Evolutionary conservation across 441 rosid genomes (phyloP).

Genomic region (Adansonia rubrostipa): DNA sequence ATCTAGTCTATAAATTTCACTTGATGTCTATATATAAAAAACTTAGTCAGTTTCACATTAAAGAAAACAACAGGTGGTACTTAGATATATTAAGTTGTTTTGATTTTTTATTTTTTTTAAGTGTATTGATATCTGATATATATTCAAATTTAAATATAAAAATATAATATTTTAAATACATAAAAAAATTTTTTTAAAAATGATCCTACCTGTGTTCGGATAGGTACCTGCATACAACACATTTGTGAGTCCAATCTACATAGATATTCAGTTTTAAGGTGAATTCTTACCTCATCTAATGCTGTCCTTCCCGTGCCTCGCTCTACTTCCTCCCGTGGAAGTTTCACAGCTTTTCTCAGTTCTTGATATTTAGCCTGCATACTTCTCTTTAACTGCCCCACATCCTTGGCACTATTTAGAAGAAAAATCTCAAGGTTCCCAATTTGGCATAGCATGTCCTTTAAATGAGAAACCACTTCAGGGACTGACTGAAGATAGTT

Average conservation of each 20-base stretch:
- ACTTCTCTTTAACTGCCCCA: conserved; percentile 22
- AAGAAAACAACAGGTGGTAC: background rate
- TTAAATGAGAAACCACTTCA: conserved; percentile 32
- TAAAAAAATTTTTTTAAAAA: background rate
- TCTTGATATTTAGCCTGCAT: conserved; percentile 22
- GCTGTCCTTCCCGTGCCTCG: conserved; percentile 22
- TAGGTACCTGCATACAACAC: background rate
- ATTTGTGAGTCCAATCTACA: background rate
- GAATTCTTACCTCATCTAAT: conserved; percentile 30
- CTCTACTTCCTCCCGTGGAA: conserved; percentile 31
- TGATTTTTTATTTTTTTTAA: no score
- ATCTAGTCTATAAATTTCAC: background rate
- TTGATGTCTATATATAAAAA: background rate
- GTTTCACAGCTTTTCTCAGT: conserved; percentile 35
- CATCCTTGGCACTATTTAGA: conserved; percentile 23
- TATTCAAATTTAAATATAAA: no score
- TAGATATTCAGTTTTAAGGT: background rate
- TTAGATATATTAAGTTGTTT: background rate
- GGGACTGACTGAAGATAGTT: conserved; percentile 24
- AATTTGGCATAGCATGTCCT: conserved; percentile 31
- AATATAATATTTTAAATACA: background rate
- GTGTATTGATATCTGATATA: no score
- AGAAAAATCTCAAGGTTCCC: conserved; percentile 31
- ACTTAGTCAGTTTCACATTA: background rate
- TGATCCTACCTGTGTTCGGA: background rate